These are phyloP conservation scores for Polytrichum commune DNA, from an alignment of 225 moss, liverwort and hornwort species.

Conservation along the genomic window DNA sequence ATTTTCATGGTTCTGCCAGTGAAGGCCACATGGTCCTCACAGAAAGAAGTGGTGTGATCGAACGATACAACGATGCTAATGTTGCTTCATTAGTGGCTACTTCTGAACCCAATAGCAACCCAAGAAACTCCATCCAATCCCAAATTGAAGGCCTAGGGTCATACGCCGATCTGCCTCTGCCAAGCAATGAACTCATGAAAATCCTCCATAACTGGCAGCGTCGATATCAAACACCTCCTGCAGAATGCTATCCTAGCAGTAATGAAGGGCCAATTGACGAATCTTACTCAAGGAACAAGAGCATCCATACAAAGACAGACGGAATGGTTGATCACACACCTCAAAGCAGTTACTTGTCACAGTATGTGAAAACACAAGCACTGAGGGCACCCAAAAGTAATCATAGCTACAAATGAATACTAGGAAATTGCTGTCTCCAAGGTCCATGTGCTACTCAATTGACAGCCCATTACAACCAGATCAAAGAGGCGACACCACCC, in stretches of 20 bases:
- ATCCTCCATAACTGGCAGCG: constrained; percentile 13
- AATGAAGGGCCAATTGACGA: background rate
- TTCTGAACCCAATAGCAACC: background rate
- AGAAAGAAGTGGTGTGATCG: constrained; percentile 2
- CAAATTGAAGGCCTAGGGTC: background rate
- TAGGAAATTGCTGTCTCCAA: background rate
- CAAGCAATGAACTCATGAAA: constrained; percentile 10
- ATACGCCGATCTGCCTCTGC: constrained; percentile 9
- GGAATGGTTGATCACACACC: background rate
- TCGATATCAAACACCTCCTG: background rate
- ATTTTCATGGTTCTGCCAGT: background rate
- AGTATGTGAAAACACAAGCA: constrained; percentile 26
- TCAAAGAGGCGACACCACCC: background rate
- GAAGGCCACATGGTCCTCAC: constrained; percentile 11
- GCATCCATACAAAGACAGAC: background rate
- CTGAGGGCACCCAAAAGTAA: background rate
- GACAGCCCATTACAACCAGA: background rate
- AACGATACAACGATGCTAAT: background rate
- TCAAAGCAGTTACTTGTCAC: constrained; percentile 32
- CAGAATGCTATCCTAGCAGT: background rate
- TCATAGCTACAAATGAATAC: background rate
- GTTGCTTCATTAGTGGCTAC: background rate
- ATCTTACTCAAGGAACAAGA: background rate
- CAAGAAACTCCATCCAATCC: background rate
- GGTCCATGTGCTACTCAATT: constrained; percentile 1